Evolutionary conservation across 345 rosid species (phyloP).

Genomic region (Citrus glauca): DNA sequence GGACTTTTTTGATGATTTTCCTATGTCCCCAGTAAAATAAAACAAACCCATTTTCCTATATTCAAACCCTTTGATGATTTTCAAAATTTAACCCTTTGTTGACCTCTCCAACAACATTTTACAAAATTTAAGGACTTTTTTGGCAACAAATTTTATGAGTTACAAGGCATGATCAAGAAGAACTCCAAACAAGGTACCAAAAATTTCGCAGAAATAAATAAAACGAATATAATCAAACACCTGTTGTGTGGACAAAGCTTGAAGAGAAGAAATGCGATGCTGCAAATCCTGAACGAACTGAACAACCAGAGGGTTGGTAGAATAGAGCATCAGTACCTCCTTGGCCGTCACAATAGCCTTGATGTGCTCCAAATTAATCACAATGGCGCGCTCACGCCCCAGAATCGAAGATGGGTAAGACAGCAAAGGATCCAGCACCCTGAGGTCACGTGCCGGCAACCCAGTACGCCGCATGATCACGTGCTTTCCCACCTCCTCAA

Average conservation of each 20-base stretch:
- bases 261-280: conserved; percentile 21
- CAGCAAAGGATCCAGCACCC: conserved; percentile 47
- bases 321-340: conserved; percentile 42
- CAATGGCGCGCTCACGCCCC: conserved; percentile 49
- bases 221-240: not conserved
- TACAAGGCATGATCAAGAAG: not conserved
- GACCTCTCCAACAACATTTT: too few species aligned
- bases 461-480: conserved; percentile 50
- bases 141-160: too few species aligned
- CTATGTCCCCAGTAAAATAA: not conserved
- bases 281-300: conserved; percentile 40
- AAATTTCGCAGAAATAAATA: not conserved
- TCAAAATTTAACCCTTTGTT: too few species aligned
- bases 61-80: too few species aligned
- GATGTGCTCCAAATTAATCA: conserved; percentile 49
- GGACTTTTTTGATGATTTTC: too few species aligned
- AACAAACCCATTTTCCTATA: too few species aligned
- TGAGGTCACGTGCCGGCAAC: conserved; percentile 48
- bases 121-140: too few species aligned
- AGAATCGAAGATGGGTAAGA: conserved; percentile 53
- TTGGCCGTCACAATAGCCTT: conserved; percentile 48
- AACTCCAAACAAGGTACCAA: not conserved
- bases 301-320: conserved; percentile 33
- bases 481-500: conserved; percentile 43
- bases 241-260: not conserved